Base-by-base conservation (phyloP, 148 eudicot species). In the Rhododendron molle region DNA sequence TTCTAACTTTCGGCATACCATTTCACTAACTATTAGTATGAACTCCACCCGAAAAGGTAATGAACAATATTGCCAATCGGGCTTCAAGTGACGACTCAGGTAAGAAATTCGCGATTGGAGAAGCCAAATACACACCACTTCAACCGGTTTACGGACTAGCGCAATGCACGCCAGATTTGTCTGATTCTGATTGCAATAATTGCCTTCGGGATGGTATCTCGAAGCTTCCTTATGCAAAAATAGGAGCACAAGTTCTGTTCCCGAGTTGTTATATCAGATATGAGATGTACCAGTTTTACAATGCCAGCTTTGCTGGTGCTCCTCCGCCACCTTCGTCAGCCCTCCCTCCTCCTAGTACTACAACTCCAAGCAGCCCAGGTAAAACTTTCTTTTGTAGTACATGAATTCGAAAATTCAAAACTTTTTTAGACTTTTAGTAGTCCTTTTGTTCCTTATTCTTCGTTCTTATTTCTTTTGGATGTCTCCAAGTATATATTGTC, bases 111-210 rank as follows among this genome's bases (percentile, higher is more conserved):
- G 91, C 91, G 7, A 44, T 88, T 2, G 86, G 56, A 40, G 52
- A 86, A 60, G 84, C 46, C 16, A 74, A 78, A 58, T 69, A 85
- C 52, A 71, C 83, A 14, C 9, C 44, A 18, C 76, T 80, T 65
- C 30, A 52, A 18, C 78, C 77, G 1, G 0, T 92, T 26, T 88
- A 83, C 69, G 87, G 80, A 7, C 62, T 87, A 44, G 91, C 80
- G 6, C 90, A 89, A 83, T 92, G 93, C 78, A 90, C 88, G 7
- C 92, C 87, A 3, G 91, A 91, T 54, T 56, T 91, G 32, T 73
- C 88, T 0, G 14, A 34, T 23, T 36, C 38, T 1, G 87, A 83
- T 3, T 91, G 93, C 49, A 34, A 13, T 21, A 0, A 3, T 2
- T 91, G 93, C 81, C 67, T 89, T 32, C 47, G 14, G 9, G 1